Base-by-base conservation (phyloP, 2,329 filamentous ascomycete genomes). In the Aspergillus arachidicola region DNA sequence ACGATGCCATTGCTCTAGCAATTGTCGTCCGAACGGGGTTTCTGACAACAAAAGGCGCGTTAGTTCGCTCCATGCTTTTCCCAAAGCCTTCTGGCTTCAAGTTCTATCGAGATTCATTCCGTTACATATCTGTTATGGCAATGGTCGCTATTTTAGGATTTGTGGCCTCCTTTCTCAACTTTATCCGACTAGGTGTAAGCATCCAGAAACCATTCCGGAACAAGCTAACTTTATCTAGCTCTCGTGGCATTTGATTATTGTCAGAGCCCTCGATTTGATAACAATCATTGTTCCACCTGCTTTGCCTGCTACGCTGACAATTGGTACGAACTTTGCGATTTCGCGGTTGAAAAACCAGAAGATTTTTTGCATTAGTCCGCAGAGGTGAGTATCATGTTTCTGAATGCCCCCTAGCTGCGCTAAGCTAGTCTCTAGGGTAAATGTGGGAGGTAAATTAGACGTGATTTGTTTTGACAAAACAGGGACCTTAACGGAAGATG, bases 401-500 rank as follows among this genome's bases (percentile, higher is more conserved):
- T 48, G 7, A 19, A 30, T 46, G 32, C 14, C 7, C 7, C 1
- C 21, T 53, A 51, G 43, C 57, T 58, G 43, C 23, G 45, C 62
- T 64, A 59, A 68, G 55, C 61, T 23, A 6, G 50, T 32, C 36
- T 46, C 21, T 64, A 82, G 95, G 71, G 94, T 99, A 61, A 99
- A 98, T 72, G 93, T 99, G 6, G 95, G 92, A 19, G 95, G 96
- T 57, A 98, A 98, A 78, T 82, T 99, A 4, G 95, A 99, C 74
- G 87, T 98, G 12, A 91, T 99, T 80, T 97, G 94, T 78, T 99
- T 99, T 68, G 95, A 99, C 80, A 99, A 99, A 80, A 99, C 95
- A 0, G 95, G 95, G n/a, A 99, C 95, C 0, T 82, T 99, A 59
- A 99, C 95, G 0, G 95, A 98, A 78, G 95, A 99, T 76, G 95